These are phyloP conservation scores for Solanum megistacrolobum DNA, from an alignment of 257 asterid species.

Conservation along the genomic window DNA sequence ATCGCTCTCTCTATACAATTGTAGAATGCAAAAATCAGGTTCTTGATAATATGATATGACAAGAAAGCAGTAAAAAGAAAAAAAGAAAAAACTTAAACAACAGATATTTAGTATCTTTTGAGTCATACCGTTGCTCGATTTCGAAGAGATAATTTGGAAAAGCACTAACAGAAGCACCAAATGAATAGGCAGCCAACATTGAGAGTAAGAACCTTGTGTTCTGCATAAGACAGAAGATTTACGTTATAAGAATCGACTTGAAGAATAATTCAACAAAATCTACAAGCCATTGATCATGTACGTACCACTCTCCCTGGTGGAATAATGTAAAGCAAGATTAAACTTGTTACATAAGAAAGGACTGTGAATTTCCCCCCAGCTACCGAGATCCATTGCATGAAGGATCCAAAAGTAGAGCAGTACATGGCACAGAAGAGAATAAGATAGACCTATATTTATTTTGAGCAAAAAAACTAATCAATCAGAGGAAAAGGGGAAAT, in stretches of 20 bases:
- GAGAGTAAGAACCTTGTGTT: no score
- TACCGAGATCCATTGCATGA: background rate
- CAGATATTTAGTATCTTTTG: background rate
- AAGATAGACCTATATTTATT: background rate
- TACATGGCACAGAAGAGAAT: background rate
- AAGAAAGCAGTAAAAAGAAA: background rate
- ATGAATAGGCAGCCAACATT: background rate
- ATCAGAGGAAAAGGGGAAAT: no score
- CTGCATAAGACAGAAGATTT: no score
- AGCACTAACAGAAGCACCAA: background rate
- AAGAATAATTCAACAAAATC: background rate
- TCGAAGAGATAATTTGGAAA: background rate
- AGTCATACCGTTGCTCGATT: background rate
- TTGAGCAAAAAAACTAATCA: background rate
- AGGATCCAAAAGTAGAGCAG: background rate
- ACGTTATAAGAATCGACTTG: no score
- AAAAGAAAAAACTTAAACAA: background rate
- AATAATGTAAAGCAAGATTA: background rate
- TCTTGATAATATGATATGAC: background rate
- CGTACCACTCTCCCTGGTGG: background rate
- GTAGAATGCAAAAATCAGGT: background rate
- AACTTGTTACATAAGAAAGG: no score
- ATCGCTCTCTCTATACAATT: background rate
- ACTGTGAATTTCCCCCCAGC: background rate
- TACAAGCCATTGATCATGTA: background rate